Conservation (phyloP, 2,329 filamentous ascomycete genomes). For the Chlorencoelia australis region DNA sequence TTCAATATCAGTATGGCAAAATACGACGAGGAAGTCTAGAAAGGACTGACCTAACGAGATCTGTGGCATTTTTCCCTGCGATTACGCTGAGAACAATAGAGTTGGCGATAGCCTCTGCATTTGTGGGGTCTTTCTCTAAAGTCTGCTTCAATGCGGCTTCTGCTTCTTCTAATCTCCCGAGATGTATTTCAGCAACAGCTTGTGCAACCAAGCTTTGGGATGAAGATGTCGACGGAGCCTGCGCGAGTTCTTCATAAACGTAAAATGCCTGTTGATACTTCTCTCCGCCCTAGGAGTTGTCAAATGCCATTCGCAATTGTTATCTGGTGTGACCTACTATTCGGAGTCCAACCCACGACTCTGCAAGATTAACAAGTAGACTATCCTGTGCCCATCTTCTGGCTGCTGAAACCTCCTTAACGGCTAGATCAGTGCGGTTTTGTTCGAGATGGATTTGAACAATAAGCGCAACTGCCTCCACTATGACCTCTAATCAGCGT, state of each 20-base stretch:
- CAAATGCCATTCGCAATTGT: conserved; percentile 20
- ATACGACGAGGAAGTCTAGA: conserved; percentile 4
- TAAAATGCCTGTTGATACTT: conserved; percentile 97
- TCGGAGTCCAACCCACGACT: conserved; percentile 88
- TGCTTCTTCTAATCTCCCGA: conserved; percentile 80
- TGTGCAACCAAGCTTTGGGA: conserved; percentile 72
- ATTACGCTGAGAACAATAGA: conserved; percentile 69
- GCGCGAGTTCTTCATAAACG: conserved; percentile 92
- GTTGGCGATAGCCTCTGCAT: conserved; percentile 73
- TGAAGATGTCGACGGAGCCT: conserved; percentile 71
- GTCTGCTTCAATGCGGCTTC: conserved; percentile 79
- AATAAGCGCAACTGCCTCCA: conserved; percentile 73
- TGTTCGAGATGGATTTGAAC: conserved; percentile 88
- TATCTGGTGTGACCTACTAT: conserved; percentile 44
- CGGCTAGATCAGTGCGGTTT: conserved; percentile 80
- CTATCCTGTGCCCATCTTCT: conserved; percentile 94
- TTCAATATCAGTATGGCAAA: no score
- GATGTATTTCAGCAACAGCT: conserved; percentile 82
- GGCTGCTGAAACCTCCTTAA: conserved; percentile 80
- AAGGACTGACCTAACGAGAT: conserved; percentile 52
- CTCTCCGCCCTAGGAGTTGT: conserved; percentile 62
- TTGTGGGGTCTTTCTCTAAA: conserved; percentile 59
- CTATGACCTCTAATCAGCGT: conserved; percentile 29
- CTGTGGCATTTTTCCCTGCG: conserved; percentile 58
- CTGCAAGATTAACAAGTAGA: conserved; percentile 83